Evolutionary conservation across 495 filamentous ascomycete species (phyloP).

Genomic region (Daldinia childiae): DNA sequence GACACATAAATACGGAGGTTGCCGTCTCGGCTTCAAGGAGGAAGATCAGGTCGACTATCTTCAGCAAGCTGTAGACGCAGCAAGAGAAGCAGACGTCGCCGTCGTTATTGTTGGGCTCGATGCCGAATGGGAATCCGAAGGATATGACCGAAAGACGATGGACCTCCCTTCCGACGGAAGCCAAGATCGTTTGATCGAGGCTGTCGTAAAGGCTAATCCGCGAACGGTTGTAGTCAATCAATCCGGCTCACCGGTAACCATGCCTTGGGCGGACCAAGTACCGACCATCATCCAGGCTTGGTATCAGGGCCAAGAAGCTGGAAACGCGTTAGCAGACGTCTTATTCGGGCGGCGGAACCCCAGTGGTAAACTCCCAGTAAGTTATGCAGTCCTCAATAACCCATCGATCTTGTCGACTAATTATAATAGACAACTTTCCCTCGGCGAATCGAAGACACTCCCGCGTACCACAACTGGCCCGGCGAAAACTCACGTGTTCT

Average conservation of each 20-base stretch:
- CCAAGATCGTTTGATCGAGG: conserved; percentile 77
- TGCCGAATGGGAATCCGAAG: conserved; percentile 89
- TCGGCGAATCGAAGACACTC: conserved; percentile 78
- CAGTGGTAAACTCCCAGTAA: conserved; percentile 82
- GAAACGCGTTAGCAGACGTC: conserved; percentile 85
- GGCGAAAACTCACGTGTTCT: conserved; percentile 79
- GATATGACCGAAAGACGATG: conserved; percentile 85
- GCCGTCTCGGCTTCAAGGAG: conserved; percentile 79
- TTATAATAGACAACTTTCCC: conserved; percentile 68
- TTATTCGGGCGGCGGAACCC: conserved; percentile 86
- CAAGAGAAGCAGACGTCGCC: conserved; percentile 75
- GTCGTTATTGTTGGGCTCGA: conserved; percentile 83
- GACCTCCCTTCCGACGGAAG: conserved; percentile 74
- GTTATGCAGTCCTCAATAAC: conserved; percentile 5
- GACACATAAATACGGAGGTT: conserved; percentile 73
- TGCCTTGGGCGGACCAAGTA: conserved; percentile 79
- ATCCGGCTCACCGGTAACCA: conserved; percentile 83
- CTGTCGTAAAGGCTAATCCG: conserved; percentile 75
- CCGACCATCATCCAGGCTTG: conserved; percentile 78
- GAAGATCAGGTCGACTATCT: conserved; percentile 75
- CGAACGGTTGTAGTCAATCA: conserved; percentile 82
- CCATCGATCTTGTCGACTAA: conserved; percentile 37
- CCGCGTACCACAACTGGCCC: conserved; percentile 85
- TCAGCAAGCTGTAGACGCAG: conserved; percentile 73
- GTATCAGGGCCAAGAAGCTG: conserved; percentile 89